Evolutionary conservation across 192 early-diverging fungal species (phyloP).

Genomic region (Umbelopsis sp.): DNA sequence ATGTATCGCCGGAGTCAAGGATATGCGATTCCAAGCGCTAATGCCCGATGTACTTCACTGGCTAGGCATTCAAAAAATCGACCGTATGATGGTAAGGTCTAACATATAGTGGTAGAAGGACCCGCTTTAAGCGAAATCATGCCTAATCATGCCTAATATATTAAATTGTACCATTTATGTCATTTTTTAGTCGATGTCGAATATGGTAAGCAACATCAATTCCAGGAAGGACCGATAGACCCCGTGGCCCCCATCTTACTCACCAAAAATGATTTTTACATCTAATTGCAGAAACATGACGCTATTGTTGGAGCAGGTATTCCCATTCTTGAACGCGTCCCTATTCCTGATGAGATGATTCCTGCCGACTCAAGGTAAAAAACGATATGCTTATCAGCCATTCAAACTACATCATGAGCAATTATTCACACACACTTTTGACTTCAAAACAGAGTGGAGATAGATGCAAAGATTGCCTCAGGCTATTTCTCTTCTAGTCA

Average conservation of each 20-base stretch:
- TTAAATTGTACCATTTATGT: constrained; percentile 21
- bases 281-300: constrained; percentile 77
- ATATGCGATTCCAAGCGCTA: constrained; percentile 95
- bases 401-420: background rate
- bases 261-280: background rate
- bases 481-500: constrained; percentile 86
- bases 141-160: constrained; percentile 45
- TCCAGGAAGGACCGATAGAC: background rate
- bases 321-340: constrained; percentile 83
- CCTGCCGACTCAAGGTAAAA: constrained; percentile 73
- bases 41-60: constrained; percentile 98
- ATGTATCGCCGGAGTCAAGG: constrained; percentile 88
- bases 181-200: constrained; percentile 64
- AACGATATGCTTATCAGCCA: background rate
- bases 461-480: constrained; percentile 96
- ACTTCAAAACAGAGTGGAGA: constrained; percentile 67
- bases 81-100: constrained; percentile 76
- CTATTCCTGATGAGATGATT: constrained; percentile 87
- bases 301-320: constrained; percentile 89
- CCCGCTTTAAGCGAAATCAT: background rate
- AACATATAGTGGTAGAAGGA: background rate
- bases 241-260: background rate
- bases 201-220: constrained; percentile 49
- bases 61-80: constrained; percentile 93
- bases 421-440: background rate